Evolutionary conservation across 805 yeast species (phyloP).

Genomic region (Middelhovenomyces tepae): DNA sequence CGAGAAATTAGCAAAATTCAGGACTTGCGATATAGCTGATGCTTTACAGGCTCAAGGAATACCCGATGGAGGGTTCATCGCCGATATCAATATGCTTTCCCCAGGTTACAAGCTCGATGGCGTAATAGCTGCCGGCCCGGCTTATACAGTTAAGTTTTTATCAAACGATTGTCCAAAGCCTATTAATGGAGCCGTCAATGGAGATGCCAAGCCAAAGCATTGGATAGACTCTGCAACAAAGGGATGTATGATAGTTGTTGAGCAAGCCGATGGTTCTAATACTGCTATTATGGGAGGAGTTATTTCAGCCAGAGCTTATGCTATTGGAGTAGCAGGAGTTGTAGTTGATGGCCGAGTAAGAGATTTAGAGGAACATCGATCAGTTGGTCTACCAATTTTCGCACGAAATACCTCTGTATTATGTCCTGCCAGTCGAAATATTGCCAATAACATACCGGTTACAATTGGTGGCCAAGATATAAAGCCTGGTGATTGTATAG

Average conservation of each 20-base stretch:
- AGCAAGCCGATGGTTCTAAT: conserved; percentile 7
- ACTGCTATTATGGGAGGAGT: conserved; percentile 12
- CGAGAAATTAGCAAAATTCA: conserved; percentile 5
- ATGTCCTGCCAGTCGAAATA: conserved; percentile 10
- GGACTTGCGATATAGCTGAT: conserved; percentile 12
- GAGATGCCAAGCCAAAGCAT: conserved; percentile 3
- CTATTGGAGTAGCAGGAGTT: conserved; percentile 9
- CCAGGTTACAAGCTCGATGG: conserved; percentile 8
- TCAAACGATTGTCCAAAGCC: conserved; percentile 1
- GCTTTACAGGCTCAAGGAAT: conserved; percentile 10
- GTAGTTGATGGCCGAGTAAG: conserved; percentile 11
- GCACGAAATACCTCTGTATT: conserved; percentile 10
- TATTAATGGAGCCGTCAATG: too few relatives aligned
- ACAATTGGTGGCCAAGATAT: too few relatives aligned
- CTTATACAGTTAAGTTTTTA: conserved; percentile 10
- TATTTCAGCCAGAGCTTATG: conserved; percentile 8
- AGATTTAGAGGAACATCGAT: conserved; percentile 11
- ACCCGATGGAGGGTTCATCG: conserved; percentile 10
- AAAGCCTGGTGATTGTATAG: conserved; percentile 10
- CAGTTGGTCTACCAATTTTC: conserved; percentile 8
- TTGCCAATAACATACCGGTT: too few relatives aligned
- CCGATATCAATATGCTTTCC: conserved; percentile 8
- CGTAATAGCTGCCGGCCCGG: conserved; percentile 11
- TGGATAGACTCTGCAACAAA: conserved; percentile 9
- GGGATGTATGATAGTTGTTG: conserved; percentile 6